Base-by-base conservation (phyloP, 2,329 filamentous ascomycete genomes). In the Neofusicoccum kwambonambiense region DNA sequence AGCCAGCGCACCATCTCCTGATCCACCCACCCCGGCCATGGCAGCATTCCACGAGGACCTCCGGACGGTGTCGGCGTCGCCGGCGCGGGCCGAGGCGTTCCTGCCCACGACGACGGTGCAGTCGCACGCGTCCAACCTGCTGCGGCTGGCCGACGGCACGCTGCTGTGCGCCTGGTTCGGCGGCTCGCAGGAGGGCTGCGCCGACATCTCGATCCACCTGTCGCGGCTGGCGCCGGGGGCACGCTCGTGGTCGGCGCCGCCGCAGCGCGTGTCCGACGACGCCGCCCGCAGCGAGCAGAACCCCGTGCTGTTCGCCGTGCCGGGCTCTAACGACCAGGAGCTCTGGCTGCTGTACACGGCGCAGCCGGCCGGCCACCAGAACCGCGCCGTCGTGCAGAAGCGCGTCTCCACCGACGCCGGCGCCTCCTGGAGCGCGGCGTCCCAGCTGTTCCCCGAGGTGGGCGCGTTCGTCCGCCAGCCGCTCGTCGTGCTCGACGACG, bases 311-410 rank as follows among this genome's bases (percentile, higher is more conserved):
- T 82, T 82, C 64, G 69, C 69, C 5, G 74, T 72, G 1, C 77
- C 79, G 0, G 66, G 67, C 0, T 76, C 72, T 0, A 73, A 71
- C 1, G 70, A n/a, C n/a, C n/a, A n/a, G n/a, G n/a, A 74, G 1
- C 50, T 82, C 0, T 80, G 80, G 78, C 68, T 82, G 0, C 73
- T 82, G 37, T 79, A 82, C 65, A 82, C 80, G 0, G 79, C 80
- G 0, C 80, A 82, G 64, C 74, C 80, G 22, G 75, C 75, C 0
- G 80, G 80, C 0, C 79, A 81, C 56, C 80, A 82, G 58, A 79
- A 82, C 54, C 75, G 76, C 2, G 77, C 78, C 4, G 69, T 77
- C 3, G 71, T 82, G 13, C 71, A 80, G 51, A 76, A 76, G 12
- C 70, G 76, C 0, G 75, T 68, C 0, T 82, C 79, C 0, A 67